Conservation (phyloP, 768 basidiomycete species). For the Paxillus involutus region DNA sequence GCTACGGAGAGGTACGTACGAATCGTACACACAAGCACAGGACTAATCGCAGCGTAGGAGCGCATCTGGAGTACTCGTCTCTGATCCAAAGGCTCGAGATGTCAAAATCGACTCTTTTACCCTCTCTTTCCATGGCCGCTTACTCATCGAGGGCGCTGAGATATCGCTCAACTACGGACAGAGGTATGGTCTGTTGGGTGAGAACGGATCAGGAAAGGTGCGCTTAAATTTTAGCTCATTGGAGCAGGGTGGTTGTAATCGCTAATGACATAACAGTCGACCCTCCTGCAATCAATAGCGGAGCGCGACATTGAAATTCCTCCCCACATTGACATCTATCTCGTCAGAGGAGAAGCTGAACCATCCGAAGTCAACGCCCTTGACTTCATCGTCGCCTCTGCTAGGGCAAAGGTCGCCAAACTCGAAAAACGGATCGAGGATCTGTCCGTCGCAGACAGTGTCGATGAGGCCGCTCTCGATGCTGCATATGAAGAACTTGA, state of each 20-base stretch:
- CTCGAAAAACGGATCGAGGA: conserved; percentile 95
- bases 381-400: conserved; percentile 93
- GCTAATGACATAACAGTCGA: conserved; percentile 58
- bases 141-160: conserved; percentile 66
- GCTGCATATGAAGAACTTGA: conserved; percentile 93
- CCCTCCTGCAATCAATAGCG: conserved; percentile 93
- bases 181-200: conserved; percentile 92
- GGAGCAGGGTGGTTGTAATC: conserved; percentile 3
- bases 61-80: conserved; percentile 88
- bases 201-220: conserved; percentile 99
- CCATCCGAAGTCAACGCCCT: conserved; percentile 95
- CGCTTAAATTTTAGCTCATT: conserved; percentile 16
- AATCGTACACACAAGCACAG: neutral
- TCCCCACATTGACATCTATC: conserved; percentile 94
- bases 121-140: conserved; percentile 94
- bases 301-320: conserved; percentile 96
- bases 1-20: conserved; percentile 80
- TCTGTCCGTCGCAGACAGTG: conserved; percentile 82
- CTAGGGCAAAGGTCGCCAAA: conserved; percentile 88
- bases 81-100: conserved; percentile 90
- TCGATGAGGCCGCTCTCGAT: conserved; percentile 88
- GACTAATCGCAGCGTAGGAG: conserved; percentile 51
- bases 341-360: conserved; percentile 94
- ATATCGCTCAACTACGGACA: conserved; percentile 87
- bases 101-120: conserved; percentile 97